A percentile compares a stretch with the other conserved stretches of the same genome.
These are phyloP conservation scores for Corchorus olitorius DNA, from an alignment of 345 rosid genomes.

Conservation along the genomic window DNA sequence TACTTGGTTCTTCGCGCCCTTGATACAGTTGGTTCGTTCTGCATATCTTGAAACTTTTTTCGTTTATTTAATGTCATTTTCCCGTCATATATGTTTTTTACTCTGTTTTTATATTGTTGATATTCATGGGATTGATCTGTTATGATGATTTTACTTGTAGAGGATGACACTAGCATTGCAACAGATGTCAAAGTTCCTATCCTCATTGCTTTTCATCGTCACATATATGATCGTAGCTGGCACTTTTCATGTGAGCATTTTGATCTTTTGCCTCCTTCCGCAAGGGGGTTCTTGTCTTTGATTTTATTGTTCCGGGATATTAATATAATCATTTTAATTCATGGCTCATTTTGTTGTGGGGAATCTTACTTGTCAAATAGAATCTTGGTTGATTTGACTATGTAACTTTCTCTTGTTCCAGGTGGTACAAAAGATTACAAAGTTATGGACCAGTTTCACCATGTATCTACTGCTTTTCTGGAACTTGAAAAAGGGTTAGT, in stretches of 20 bases:
- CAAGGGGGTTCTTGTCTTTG: neutral
- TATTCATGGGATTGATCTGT: neutral
- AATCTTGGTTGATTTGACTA: conserved; percentile 17
- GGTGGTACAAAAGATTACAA: conserved; percentile 88
- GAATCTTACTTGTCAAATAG: neutral
- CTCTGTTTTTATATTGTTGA: neutral
- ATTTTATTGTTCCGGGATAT: neutral
- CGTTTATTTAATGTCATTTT: neutral
- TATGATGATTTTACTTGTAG: conserved; percentile 42
- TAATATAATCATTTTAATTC: neutral
- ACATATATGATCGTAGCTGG: conserved; percentile 83
- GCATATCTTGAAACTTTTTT: conserved; percentile 18
- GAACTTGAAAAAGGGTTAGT: conserved; percentile 78
- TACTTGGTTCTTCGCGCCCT: conserved; percentile 97
- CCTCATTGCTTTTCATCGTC: conserved; percentile 69
- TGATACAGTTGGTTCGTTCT: conserved; percentile 86
- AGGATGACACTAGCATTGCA: conserved; percentile 96
- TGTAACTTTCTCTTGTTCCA: conserved; percentile 32
- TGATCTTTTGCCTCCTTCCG: neutral
- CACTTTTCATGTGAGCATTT: conserved; percentile 83
- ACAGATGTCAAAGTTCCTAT: conserved; percentile 90
- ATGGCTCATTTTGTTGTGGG: neutral
- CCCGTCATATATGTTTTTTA: neutral
- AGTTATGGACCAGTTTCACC: conserved; percentile 94
- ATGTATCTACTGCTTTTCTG: conserved; percentile 76